A percentile compares a stretch with the other conserved stretches of the same genome.
Conservation (phyloP, 1,139 yeast species). For the Eremothecium coryli region DNA sequence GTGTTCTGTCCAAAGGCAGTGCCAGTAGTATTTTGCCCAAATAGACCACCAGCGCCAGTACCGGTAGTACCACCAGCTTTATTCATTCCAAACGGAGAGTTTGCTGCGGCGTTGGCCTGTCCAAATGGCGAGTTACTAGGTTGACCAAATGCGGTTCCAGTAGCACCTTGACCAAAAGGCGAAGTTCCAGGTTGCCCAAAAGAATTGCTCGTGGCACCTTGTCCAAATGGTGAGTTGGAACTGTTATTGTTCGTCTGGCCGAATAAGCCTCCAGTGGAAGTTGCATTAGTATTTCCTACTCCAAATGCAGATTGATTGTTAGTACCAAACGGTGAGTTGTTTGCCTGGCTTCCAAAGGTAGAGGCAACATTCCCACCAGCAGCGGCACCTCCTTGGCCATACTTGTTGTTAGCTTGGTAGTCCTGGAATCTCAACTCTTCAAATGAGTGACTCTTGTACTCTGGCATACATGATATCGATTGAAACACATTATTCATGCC, state of each 20-base stretch:
- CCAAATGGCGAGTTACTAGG: conserved; percentile 18
- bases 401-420: conserved; percentile 63
- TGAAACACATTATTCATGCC: conserved; percentile 55
- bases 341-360: conserved; percentile 26
- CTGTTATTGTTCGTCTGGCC: conserved; percentile 9
- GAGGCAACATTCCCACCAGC: conserved; percentile 22
- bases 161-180: conserved; percentile 20
- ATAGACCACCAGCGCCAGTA: conserved; percentile 14
- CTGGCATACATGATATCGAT: conserved; percentile 82
- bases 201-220: conserved; percentile 13
- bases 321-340: conserved; percentile 13
- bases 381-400: conserved; percentile 16
- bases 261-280: conserved; percentile 10
- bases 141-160: conserved; percentile 29
- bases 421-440: conserved; percentile 89
- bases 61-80: conserved; percentile 14
- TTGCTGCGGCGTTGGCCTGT: conserved; percentile 13
- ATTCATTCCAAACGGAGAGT: conserved; percentile 23
- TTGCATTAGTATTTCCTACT: conserved; percentile 15
- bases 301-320: conserved; percentile 16
- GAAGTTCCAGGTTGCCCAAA: conserved; percentile 18
- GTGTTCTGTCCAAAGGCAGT: conserved; percentile 10
- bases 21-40: conserved; percentile 11
- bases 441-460: conserved; percentile 67
- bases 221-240: conserved; percentile 26